Evolutionary conservation across 2,329 filamentous ascomycete genomes (phyloP), one percentile per base, ranked within the genome.

Genomic region (Pleoardoris graminearum): DNA sequence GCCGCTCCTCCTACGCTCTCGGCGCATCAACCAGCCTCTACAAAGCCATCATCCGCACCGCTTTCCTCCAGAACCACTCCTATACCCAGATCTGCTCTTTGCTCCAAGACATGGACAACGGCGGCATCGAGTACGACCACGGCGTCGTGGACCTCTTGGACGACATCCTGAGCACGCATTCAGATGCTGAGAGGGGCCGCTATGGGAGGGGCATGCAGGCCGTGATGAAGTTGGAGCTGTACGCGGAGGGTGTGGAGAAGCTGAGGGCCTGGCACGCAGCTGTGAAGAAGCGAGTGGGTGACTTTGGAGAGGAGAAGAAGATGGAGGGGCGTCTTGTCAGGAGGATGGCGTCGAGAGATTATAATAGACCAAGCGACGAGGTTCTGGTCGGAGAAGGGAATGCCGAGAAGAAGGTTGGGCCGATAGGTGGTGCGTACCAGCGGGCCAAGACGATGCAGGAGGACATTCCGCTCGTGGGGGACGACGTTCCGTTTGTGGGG

Each of bases 21-120:
- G 89, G 88, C 42, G 86, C 84, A 5, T 85, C 85, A 16, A 88
- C 87, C 0, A 76, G 81, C 0, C 82, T 92, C 36, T 92, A 89
- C 76, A 86, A 88, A 65, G 78, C 83, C 43, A 79, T 91, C 29
- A 77, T 90, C 21, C 71, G 77, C 12, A 79, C 86, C 19, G 77
- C 84, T 50, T 90, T 86, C 83, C 70, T 75, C 29, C 81, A 83
- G 10, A 82, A 83, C 57, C 79, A 83, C 19, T 84, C 90, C 62
- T 76, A 84, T 2, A 58, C 65, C 3, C 77, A 77, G 1, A 81
- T 88, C 21, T 71, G 85, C 44, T 74, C 78, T 3, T 68, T 87
- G 1, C 73, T 90, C 4, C 76, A 80, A 36, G 86, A 90, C 72
- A 89, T 90, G 87, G 80, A 82, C 35, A 76, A 80, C 29, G 80